phyloP scores from a whole-genome alignment of 768 basidiomycete genomes.

The Lanmaoa pseudosensibilis region DNA sequence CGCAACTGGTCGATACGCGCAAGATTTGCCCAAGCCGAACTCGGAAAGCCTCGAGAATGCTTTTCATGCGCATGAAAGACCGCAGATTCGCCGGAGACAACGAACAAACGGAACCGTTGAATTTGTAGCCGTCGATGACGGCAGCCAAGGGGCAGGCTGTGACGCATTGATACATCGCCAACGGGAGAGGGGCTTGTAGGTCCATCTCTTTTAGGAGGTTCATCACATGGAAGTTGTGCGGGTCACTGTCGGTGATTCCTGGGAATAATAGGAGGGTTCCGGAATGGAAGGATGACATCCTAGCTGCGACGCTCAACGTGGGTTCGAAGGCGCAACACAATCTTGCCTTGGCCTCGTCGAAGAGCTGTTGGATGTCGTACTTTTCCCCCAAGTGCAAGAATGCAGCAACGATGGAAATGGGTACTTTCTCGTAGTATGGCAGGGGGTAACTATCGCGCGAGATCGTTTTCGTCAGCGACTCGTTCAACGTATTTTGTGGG shows the following conservation, averaged over 20 bases:
- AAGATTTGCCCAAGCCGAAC: background rate
- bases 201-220: conserved; percentile 13
- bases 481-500: background rate
- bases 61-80: conserved; percentile 9
- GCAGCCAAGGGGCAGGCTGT: background rate
- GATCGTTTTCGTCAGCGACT: background rate
- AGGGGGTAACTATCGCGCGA: conserved; percentile 9
- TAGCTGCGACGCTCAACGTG: background rate
- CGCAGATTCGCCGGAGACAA: conserved; percentile 8
- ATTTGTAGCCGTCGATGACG: conserved; percentile 14
- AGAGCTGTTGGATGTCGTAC: conserved; percentile 16
- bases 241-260: conserved; percentile 6
- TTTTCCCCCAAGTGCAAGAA: conserved; percentile 27
- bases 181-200: conserved; percentile 3
- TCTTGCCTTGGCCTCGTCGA: conserved; percentile 9
- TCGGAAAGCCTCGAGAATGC: conserved; percentile 2
- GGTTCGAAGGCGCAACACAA: conserved; percentile 4
- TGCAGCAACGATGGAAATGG: conserved; percentile 1
- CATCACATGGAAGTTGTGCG: conserved; percentile 19
- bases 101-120: background rate
- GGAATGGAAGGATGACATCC: conserved; percentile 1
- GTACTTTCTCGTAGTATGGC: conserved; percentile 4
- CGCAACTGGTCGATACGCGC: conserved; percentile 3
- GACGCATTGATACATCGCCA: conserved; percentile 16
- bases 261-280: background rate